Conservation (phyloP, 768 basidiomycete genomes). For the Lactifluus echinatus region DNA sequence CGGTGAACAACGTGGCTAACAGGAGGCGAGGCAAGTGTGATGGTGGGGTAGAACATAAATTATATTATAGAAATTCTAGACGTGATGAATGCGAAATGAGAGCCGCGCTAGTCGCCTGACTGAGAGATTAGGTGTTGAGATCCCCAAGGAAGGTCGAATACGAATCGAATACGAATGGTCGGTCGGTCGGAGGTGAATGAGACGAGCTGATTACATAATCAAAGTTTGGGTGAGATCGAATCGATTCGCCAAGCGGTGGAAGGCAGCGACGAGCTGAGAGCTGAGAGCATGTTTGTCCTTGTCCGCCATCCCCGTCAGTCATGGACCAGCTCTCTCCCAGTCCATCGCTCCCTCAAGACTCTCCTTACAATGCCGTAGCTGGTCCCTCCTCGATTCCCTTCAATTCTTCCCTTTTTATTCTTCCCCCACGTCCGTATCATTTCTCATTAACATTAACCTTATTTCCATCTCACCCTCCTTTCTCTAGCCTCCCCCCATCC, state of each 20-base stretch:
- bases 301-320: constrained; percentile 25
- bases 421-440: constrained; percentile 22
- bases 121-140: neutral
- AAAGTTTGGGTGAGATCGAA: too few relatives aligned
- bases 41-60: neutral
- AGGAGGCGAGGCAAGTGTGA: constrained; percentile 3
- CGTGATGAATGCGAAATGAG: neutral
- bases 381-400: constrained; percentile 44
- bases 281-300: too few relatives aligned
- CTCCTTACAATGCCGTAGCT: constrained; percentile 46
- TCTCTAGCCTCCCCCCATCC: constrained; percentile 32
- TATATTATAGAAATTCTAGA: constrained; percentile 7
- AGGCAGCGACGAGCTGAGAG: too few relatives aligned
- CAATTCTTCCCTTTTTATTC: constrained; percentile 27
- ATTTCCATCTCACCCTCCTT: neutral
- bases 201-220: neutral
- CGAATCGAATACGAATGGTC: too few relatives aligned
- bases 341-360: constrained; percentile 7
- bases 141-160: too few relatives aligned
- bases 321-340: constrained; percentile 22
- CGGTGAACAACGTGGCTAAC: constrained; percentile 9
- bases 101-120: neutral
- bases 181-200: neutral
- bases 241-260: too few relatives aligned
- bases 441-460: neutral